These are phyloP conservation scores for Russula virescens DNA, from an alignment of 768 basidiomycete genomes.

Conservation along the genomic window DNA sequence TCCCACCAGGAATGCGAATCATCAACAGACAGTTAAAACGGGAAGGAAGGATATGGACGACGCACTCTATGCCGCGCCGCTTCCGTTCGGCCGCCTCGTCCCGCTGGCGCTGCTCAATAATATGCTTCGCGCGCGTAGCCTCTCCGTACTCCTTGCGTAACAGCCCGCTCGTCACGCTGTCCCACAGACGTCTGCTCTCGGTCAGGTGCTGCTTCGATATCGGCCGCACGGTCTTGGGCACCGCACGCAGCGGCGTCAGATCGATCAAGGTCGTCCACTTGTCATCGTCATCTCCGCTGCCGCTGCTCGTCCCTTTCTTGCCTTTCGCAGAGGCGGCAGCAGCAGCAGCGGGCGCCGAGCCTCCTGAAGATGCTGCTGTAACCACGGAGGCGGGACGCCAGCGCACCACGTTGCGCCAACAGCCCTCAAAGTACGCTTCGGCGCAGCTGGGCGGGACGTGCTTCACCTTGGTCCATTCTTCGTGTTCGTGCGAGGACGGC, in stretches of 20 bases:
- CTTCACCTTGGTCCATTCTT: conserved; percentile 80
- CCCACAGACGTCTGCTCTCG: conserved; percentile 90
- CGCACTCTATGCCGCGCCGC: conserved; percentile 70
- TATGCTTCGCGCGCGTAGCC: conserved; percentile 86
- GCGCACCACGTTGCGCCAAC: conserved; percentile 77
- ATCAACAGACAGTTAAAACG: too few species aligned
- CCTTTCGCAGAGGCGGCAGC: neutral
- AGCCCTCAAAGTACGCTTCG: conserved; percentile 81
- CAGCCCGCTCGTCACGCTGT: conserved; percentile 67
- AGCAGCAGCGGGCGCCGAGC: neutral
- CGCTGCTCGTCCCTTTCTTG: conserved; percentile 8
- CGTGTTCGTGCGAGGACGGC: conserved; percentile 53
- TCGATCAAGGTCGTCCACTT: conserved; percentile 73
- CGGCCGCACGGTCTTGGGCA: conserved; percentile 84
- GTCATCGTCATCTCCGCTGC: conserved; percentile 5
- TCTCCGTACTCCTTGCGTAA: conserved; percentile 82
- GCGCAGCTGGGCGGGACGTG: conserved; percentile 78
- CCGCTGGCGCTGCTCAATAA: conserved; percentile 90
- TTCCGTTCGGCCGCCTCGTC: conserved; percentile 86
- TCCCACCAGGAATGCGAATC: neutral
- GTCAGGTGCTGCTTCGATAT: conserved; percentile 67
- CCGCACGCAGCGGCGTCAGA: conserved; percentile 55
- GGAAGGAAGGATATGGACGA: too few species aligned
- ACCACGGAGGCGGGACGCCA: conserved; percentile 52
- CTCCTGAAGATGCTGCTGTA: neutral